Percentiles rank a stretch among this genome's conserved stretches.
Conservation (phyloP, 1,139 yeast genomes). For the Suhomyces bolitotheri region DNA sequence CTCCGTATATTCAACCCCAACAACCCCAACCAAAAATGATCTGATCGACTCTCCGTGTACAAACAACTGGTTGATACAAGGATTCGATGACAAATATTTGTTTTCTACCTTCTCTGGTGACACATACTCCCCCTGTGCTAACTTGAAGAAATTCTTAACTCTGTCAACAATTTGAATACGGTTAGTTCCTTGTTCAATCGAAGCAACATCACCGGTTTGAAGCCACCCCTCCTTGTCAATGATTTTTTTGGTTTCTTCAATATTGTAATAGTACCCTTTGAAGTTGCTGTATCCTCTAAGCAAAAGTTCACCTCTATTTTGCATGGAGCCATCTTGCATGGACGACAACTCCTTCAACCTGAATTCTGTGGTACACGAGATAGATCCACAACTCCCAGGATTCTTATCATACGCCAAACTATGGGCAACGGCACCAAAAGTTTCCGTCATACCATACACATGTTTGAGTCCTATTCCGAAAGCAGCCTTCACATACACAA, state of each 20-base stretch:
- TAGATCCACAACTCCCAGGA: conserved; percentile 22
- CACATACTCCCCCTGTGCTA: conserved; percentile 48
- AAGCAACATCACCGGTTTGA: conserved; percentile 43
- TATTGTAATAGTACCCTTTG: conserved; percentile 58
- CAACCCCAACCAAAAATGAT: conserved; percentile 57
- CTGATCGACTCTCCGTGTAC: conserved; percentile 65
- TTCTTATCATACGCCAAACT: conserved; percentile 16
- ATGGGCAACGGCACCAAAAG: conserved; percentile 19
- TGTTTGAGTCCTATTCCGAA: conserved; percentile 21
- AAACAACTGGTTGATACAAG: conserved; percentile 36
- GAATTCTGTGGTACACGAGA: conserved; percentile 7
- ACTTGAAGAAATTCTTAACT: conserved; percentile 46
- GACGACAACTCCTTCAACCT: conserved; percentile 56
- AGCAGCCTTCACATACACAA: conserved; percentile 21
- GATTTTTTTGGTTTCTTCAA: conserved; percentile 51
- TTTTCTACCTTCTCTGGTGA: conserved; percentile 47
- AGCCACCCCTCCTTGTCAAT: conserved; percentile 62
- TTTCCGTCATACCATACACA: conserved; percentile 24
- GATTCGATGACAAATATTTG: conserved; percentile 34
- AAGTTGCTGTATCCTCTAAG: conserved; percentile 71
- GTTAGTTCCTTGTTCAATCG: conserved; percentile 25
- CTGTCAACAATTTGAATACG: conserved; percentile 40
- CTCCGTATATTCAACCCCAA: conserved; percentile 43
- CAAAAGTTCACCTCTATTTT: conserved; percentile 53
- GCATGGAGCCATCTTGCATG: conserved; percentile 54